phyloP scores from a whole-genome alignment of 441 rosid species.

The Erodium moschatum region DNA sequence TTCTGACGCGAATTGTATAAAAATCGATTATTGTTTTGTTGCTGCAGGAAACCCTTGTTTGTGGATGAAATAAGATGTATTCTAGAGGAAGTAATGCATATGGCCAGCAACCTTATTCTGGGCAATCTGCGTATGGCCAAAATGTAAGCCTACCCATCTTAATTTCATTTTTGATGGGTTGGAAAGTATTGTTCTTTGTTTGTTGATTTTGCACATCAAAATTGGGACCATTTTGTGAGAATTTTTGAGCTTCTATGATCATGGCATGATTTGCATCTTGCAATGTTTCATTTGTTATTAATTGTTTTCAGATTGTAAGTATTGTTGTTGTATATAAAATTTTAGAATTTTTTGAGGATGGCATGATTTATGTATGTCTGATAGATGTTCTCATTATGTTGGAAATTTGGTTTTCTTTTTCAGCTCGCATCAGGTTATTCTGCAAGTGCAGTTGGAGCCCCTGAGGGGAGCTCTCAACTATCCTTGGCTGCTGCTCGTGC shows the following conservation, averaged over 20 bases:
- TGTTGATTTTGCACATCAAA: neutral
- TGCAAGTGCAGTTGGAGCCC: constrained; percentile 56
- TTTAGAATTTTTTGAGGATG: neutral
- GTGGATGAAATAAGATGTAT: constrained; percentile 42
- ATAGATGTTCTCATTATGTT: neutral
- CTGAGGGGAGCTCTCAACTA: constrained; percentile 58
- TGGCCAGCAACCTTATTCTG: constrained; percentile 64
- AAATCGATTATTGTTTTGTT: constrained; percentile 11
- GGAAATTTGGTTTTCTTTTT: constrained; percentile 14
- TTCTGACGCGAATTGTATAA: neutral
- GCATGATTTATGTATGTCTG: neutral
- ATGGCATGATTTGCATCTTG: neutral
- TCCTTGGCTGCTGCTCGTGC: constrained; percentile 52
- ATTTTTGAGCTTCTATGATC: neutral
- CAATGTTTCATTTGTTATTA: neutral
- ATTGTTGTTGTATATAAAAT: neutral
- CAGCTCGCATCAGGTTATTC: constrained; percentile 60
- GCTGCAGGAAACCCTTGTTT: constrained; percentile 13
- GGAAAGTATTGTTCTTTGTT: neutral
- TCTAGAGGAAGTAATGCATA: constrained; percentile 65
- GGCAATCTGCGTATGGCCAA: constrained; percentile 71
- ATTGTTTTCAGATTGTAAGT: neutral
- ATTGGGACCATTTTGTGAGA: neutral
- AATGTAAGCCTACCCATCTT: constrained; percentile 42
- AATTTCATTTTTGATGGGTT: neutral